These are phyloP conservation scores for Skeletonema potamos DNA, from an alignment of 108 stramenopile genomes.

Conservation along the genomic window DNA sequence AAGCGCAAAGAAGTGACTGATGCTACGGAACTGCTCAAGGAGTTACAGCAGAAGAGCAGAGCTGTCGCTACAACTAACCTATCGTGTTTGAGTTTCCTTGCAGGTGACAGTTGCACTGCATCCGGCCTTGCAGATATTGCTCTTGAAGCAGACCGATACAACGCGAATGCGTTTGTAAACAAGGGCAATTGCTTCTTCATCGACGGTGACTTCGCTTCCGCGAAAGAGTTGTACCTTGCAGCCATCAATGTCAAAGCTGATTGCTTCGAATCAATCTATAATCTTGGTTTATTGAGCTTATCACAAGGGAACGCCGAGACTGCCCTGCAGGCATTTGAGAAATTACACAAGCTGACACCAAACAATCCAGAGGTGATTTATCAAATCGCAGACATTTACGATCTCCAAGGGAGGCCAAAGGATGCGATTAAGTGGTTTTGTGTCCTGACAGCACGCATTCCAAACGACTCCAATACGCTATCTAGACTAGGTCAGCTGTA, in stretches of 20 bases:
- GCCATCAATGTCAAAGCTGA: constrained; percentile 89
- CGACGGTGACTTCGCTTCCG: constrained; percentile 57
- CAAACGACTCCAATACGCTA: constrained; percentile 70
- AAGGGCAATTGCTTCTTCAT: constrained; percentile 88
- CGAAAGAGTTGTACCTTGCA: constrained; percentile 86
- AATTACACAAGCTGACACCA: constrained; percentile 82
- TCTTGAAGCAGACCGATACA: constrained; percentile 77
- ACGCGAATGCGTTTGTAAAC: constrained; percentile 91
- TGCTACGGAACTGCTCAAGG: constrained; percentile 59
- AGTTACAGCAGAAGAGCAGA: constrained; percentile 80
- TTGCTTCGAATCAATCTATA: constrained; percentile 87
- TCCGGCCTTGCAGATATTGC: constrained; percentile 82
- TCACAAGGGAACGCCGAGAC: constrained; percentile 53
- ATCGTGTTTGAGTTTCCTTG: constrained; percentile 85
- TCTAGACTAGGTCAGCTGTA: constrained; percentile 80
- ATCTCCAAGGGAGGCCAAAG: constrained; percentile 40
- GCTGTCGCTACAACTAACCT: constrained; percentile 86
- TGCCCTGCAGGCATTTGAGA: constrained; percentile 85
- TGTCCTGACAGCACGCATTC: constrained; percentile 74
- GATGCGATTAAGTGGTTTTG: constrained; percentile 78
- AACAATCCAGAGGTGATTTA: constrained; percentile 83
- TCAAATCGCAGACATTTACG: constrained; percentile 85
- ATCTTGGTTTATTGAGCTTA: constrained; percentile 80
- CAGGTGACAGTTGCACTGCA: constrained; percentile 68
- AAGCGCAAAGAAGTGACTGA: constrained; percentile 25